phyloP scores from a whole-genome alignment of 129 eudicot genomes.

The Arctium lappa region DNA sequence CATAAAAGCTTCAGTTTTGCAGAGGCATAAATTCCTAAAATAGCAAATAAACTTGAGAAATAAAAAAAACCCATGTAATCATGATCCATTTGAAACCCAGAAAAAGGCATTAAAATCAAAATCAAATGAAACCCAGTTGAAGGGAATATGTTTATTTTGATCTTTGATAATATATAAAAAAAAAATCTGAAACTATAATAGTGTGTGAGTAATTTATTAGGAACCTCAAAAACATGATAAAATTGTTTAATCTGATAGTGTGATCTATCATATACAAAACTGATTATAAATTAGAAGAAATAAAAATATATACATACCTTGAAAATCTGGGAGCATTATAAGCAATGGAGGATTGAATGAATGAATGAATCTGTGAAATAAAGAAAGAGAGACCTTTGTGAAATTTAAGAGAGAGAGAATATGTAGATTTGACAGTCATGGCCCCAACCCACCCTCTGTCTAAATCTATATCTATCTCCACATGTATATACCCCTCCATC shows the following conservation, averaged over 20 bases:
- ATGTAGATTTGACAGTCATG: conserved; percentile 74
- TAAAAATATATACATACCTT: background rate
- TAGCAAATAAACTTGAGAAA: conserved; percentile 12
- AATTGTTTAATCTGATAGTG: too few species aligned
- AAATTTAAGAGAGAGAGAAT: conserved; percentile 38
- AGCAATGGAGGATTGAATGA: conserved; percentile 23
- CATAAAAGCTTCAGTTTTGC: conserved; percentile 35
- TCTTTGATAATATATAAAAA: background rate
- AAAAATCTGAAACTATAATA: background rate
- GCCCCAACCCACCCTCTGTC: conserved; percentile 42
- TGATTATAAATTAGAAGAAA: too few species aligned
- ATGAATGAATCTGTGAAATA: conserved; percentile 28
- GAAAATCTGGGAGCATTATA: too few species aligned
- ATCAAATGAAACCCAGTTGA: too few species aligned
- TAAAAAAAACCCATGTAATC: conserved; percentile 5
- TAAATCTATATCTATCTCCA: conserved; percentile 15
- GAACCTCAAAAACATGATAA: background rate
- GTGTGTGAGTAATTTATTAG: background rate
- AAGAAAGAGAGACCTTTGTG: background rate
- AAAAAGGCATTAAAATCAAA: background rate
- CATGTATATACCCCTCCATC: conserved; percentile 5
- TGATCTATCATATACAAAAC: too few species aligned
- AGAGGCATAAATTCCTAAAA: conserved; percentile 26
- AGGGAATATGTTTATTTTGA: background rate
- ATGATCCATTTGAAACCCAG: conserved; percentile 16